phyloP scores from a whole-genome alignment of 2,329 filamentous ascomycete species.

The Aspergillus sp. region DNA sequence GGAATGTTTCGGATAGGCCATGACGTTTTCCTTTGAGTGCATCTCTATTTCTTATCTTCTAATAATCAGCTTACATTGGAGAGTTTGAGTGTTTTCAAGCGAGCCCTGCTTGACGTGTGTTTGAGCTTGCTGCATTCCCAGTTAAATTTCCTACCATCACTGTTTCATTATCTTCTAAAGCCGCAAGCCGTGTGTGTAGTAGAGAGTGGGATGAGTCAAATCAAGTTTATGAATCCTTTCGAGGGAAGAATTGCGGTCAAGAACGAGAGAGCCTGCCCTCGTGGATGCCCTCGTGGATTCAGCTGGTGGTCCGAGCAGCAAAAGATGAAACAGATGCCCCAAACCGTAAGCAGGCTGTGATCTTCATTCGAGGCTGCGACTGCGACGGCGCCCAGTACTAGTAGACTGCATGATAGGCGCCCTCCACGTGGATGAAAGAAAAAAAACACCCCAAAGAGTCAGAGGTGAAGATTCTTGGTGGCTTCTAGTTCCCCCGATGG shows the following conservation, averaged over 20 bases:
- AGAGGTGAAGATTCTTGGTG: conserved; percentile 1
- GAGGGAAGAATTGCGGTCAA: not conserved
- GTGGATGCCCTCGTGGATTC: too few relatives aligned
- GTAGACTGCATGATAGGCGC: not conserved
- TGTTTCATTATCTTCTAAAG: conserved; percentile 1
- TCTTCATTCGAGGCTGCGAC: too few relatives aligned
- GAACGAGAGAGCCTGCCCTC: not conserved
- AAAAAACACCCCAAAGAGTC: not conserved
- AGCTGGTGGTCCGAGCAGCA: not conserved
- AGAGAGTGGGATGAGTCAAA: not conserved
- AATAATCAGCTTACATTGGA: conserved; percentile 20
- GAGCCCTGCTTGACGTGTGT: conserved; percentile 16
- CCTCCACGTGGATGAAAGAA: not conserved
- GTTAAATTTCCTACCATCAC: conserved; percentile 6
- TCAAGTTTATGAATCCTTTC: not conserved
- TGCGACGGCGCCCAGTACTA: not conserved
- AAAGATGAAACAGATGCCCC: not conserved
- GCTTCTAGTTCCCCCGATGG: conserved; percentile 12
- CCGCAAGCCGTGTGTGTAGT: not conserved
- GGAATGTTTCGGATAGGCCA: conserved; percentile 28
- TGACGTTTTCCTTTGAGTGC: conserved; percentile 25
- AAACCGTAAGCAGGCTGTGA: too few relatives aligned
- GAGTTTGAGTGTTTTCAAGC: conserved; percentile 23
- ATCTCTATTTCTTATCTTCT: conserved; percentile 18
- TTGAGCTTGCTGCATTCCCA: conserved; percentile 17